A percentile compares a stretch with the other conserved stretches of the same genome.
These are phyloP conservation scores for Dactylis glomerata DNA, from an alignment of 176 grass and related monocot species.

Conservation along the genomic window DNA sequence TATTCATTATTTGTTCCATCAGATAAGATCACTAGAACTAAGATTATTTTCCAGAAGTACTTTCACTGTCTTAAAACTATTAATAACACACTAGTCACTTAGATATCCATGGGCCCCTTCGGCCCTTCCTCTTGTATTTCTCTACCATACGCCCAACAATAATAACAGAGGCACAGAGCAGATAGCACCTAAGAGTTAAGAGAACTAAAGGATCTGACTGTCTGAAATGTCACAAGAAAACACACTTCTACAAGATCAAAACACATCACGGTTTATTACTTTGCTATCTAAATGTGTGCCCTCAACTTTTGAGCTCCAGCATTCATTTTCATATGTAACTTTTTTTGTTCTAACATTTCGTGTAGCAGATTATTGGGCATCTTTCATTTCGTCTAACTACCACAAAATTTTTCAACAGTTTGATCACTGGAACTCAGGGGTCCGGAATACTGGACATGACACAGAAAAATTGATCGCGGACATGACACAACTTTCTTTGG, in stretches of 20 bases:
- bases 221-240: background rate
- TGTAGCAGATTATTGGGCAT: background rate
- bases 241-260: background rate
- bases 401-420: background rate
- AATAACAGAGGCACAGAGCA: background rate
- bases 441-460: background rate
- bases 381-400: slow-evolving; percentile 1
- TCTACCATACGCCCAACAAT: background rate
- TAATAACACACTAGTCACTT: background rate
- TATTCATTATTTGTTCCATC: background rate
- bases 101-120: background rate
- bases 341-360: background rate
- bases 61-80: background rate
- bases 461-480: background rate
- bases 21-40: background rate
- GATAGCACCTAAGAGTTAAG: background rate
- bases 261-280: background rate
- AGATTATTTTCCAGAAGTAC: background rate
- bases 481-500: background rate
- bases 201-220: slow-evolving; percentile 2
- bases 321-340: background rate
- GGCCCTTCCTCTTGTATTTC: background rate
- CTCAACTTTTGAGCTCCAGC: background rate
- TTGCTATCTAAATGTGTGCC: background rate
- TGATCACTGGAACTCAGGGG: background rate